Base-by-base conservation (phyloP, 2,329 filamentous ascomycete genomes). In the Triangularia setosa region DNA sequence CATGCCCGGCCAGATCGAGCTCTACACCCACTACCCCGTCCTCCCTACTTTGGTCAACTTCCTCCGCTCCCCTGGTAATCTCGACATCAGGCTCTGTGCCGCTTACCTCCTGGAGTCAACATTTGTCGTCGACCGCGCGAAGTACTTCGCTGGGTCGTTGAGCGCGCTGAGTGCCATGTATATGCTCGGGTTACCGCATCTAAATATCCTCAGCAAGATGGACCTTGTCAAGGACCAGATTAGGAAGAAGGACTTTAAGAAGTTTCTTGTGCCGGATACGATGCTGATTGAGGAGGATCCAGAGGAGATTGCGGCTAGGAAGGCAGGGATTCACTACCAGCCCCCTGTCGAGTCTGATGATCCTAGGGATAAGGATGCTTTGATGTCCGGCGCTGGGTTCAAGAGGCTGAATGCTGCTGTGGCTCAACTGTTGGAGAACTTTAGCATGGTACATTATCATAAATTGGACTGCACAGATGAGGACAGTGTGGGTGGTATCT, bases 111-210 rank as follows among this genome's bases (percentile, higher is more conserved):
- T 99, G 68, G 95, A 99, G 77, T 92, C 92, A 12, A 97, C 93
- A 8, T 99, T 98, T 75, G 90, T 98, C 72, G 87, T 97, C 67
- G 95, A 99, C 78, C 89, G 92, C 66, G 91, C 95, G 73, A 99
- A 98, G 80, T 99, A 96, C 83, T 98, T 99, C 78, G 90, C 95
- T 0, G 95, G 95, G 12, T 97, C 95, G 0, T 82, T 99, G 65
- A 95, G 91, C 74, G 95, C 95, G 69, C 98, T 99, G 95, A 96
- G 91, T 73, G 93, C 95, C 69, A 99, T 99, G 95, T 87, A 99
- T 73, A 95, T 98, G 92, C 86, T 99, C 68, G 95, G 98, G 79
- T 87, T 98, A 69, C 95, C 95, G 4, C 95, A 99, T 75, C 87
- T 99, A 74, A 99, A 99, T 75, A 90, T 99, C 66, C 81, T 99